Conservation (phyloP, 2,329 filamentous ascomycete genomes). For the Aspergillus sp. region DNA sequence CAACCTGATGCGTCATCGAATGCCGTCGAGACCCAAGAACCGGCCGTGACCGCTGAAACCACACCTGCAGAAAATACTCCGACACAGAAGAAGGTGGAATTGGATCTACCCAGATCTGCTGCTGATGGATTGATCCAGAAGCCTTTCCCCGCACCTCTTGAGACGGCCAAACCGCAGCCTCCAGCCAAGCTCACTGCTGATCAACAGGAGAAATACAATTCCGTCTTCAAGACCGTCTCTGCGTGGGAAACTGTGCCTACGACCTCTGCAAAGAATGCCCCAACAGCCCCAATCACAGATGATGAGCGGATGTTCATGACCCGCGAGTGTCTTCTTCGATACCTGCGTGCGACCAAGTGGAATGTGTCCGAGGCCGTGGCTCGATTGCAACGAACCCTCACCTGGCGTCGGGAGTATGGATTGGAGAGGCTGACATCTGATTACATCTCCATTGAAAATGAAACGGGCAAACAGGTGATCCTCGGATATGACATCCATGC, state of each 20-base stretch:
- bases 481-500: conserved; percentile 80
- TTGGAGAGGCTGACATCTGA: conserved; percentile 70
- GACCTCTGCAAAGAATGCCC: conserved; percentile 54
- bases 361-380: conserved; percentile 67
- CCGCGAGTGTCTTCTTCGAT: conserved; percentile 84
- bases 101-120: conserved; percentile 32
- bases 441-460: conserved; percentile 88
- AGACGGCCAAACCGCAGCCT: conserved; percentile 54
- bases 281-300: conserved; percentile 65
- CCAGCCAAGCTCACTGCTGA: conserved; percentile 64
- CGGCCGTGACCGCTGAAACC: conserved; percentile 1
- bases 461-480: conserved; percentile 91
- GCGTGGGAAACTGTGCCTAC: conserved; percentile 67
- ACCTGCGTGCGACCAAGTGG: conserved; percentile 93
- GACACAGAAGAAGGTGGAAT: conserved; percentile 11
- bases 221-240: conserved; percentile 65
- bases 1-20: neutral
- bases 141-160: conserved; percentile 55
- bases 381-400: conserved; percentile 73
- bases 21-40: conserved; percentile 1
- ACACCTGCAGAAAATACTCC: conserved; percentile 6
- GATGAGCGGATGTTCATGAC: conserved; percentile 86
- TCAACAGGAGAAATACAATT: conserved; percentile 75
- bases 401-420: conserved; percentile 89
- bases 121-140: conserved; percentile 45